phyloP scores from a whole-genome alignment of 169 alveolate genomes.

The Amoebophrya sp. region DNA sequence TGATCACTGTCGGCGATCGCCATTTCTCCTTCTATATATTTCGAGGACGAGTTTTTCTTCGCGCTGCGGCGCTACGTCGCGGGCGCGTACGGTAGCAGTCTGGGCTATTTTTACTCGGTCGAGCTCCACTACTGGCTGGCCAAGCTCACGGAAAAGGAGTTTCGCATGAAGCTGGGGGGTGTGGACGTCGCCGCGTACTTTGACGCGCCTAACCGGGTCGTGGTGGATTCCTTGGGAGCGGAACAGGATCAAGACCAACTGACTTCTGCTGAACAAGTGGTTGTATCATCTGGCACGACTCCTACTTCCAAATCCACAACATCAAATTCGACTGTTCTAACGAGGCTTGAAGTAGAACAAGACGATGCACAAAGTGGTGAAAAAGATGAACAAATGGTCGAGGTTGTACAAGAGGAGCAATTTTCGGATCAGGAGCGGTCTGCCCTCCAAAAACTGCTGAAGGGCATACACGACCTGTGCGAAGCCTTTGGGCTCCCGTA shows the following conservation, averaged over 20 bases:
- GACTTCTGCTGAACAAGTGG: too few relatives aligned
- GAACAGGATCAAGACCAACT: too few relatives aligned
- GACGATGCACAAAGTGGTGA: background rate
- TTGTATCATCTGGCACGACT: too few relatives aligned
- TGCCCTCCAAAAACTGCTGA: background rate
- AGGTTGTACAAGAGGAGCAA: background rate
- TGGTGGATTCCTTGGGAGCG: too few relatives aligned
- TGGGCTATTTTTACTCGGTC: background rate
- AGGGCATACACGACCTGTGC: background rate
- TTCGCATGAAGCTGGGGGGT: conserved; percentile 2
- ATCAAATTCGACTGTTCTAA: too few relatives aligned
- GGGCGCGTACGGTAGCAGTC: background rate
- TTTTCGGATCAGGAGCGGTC: background rate
- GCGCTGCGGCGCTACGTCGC: background rate
- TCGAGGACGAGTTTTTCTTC: background rate
- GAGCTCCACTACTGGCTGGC: background rate
- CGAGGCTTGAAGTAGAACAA: too few relatives aligned
- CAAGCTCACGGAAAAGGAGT: background rate
- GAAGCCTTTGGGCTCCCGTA: background rate
- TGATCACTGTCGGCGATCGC: too few relatives aligned
- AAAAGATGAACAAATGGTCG: background rate
- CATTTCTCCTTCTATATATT: too few relatives aligned
- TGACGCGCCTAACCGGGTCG: background rate
- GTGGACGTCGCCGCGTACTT: background rate
- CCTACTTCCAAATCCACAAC: background rate